phyloP scores from a whole-genome alignment of 1,284 basidiomycete genomes.

The Pterula multifida region DNA sequence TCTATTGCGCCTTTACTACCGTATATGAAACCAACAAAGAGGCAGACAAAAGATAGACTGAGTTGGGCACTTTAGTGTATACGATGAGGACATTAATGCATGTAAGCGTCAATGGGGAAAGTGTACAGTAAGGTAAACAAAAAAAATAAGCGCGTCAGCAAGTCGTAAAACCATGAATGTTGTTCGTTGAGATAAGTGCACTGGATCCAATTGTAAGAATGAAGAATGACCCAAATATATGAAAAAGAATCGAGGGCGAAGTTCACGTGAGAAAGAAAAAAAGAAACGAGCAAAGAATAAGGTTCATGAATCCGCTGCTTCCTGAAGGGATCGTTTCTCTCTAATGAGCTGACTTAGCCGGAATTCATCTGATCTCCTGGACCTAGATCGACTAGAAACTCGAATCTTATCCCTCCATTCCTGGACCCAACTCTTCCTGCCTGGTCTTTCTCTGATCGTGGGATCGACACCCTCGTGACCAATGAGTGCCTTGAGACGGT shows the following conservation, averaged over 20 bases:
- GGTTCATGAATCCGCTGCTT: conserved; percentile 5
- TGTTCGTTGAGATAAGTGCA: neutral
- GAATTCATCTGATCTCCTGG: conserved; percentile 8
- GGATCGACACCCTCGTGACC: conserved; percentile 21
- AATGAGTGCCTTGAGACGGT: conserved; percentile 45
- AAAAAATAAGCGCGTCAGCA: neutral
- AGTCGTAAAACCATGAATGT: neutral
- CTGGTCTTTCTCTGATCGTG: conserved; percentile 24
- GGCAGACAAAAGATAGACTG: no score
- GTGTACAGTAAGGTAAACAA: no score
- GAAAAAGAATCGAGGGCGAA: no score
- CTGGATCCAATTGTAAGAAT: neutral
- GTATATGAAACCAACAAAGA: no score
- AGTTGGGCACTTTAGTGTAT: no score
- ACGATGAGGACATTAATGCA: no score
- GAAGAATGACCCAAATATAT: no score
- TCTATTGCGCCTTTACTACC: no score
- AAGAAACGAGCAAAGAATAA: conserved; percentile 7
- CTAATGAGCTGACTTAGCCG: conserved; percentile 11
- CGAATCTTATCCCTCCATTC: conserved; percentile 38
- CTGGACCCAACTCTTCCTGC: conserved; percentile 46
- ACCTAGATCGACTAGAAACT: conserved; percentile 10
- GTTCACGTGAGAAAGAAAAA: neutral
- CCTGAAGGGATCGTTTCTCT: conserved; percentile 14
- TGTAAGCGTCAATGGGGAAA: no score